Evolutionary conservation across 441 rosid genomes (phyloP).

Genomic region (Codiaeum variegatum): DNA sequence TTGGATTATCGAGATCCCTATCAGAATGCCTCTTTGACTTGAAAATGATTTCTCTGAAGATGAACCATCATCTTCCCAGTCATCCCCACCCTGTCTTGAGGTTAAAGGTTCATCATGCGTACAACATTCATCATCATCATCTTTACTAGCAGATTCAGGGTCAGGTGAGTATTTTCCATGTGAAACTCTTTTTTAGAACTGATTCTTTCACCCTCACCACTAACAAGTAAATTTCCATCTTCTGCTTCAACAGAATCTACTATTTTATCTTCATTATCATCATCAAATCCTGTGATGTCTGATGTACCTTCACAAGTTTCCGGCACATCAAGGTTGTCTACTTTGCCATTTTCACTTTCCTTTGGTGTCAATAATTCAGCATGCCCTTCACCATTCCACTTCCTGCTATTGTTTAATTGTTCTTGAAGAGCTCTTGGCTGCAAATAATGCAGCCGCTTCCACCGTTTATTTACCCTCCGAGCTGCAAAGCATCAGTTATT

Average conservation of each 20-base stretch:
- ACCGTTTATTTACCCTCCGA: slow-evolving; percentile 68
- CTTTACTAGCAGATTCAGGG: slow-evolving; percentile 31
- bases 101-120: slow-evolving; percentile 38
- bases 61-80: slow-evolving; percentile 40
- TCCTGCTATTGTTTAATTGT: slow-evolving; percentile 79
- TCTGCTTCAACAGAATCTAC: slow-evolving; percentile 34
- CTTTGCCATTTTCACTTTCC: slow-evolving; percentile 33
- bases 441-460: slow-evolving; percentile 79
- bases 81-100: slow-evolving; percentile 31
- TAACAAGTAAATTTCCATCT: slow-evolving; percentile 32
- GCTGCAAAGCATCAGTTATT: slow-evolving; percentile 57
- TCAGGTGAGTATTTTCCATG: slow-evolving; percentile 28
- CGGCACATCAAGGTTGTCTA: slow-evolving; percentile 23
- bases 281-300: slow-evolving; percentile 38
- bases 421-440: slow-evolving; percentile 92
- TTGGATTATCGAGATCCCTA: slow-evolving; percentile 73
- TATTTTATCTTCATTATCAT: slow-evolving; percentile 30
- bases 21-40: slow-evolving; percentile 75
- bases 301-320: slow-evolving; percentile 31
- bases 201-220: slow-evolving; percentile 40
- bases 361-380: slow-evolving; percentile 33
- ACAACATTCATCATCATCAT: slow-evolving; percentile 30
- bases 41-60: slow-evolving; percentile 33
- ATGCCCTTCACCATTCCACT: slow-evolving; percentile 83
- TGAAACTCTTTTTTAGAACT: slow-evolving; percentile 28